Base-by-base conservation (phyloP, 2,329 filamentous ascomycete species). In the Clarireedia homoeocarpa region DNA sequence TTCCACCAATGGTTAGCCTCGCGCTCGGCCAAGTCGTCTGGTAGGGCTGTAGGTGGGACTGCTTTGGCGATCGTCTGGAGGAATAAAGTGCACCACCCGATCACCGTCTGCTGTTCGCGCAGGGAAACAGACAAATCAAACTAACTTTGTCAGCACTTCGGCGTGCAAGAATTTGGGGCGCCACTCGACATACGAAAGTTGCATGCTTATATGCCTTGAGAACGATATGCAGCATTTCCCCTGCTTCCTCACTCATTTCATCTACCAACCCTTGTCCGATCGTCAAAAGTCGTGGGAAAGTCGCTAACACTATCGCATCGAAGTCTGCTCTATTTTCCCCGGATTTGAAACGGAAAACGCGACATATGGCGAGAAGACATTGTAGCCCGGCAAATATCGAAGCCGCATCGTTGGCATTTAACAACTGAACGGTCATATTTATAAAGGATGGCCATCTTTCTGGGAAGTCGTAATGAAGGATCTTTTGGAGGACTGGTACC, bases 1-100 rank as follows among this genome's bases (percentile, higher is more conserved):
- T 97, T 99, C 92, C 92, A 99, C 92, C 94, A 99, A 72, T 96
- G 91, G 70, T 96, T 91, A 66, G 86, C 82, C 73, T 97, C 94
- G 57, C 94, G 84, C 69, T 97, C 92, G 57, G 89, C 84, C 52
- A 86, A 75, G 58, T 85, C 89, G 58, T 95, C 90, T 57, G 78
- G 72, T 80, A 97, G 85, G 38, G 91, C 86, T 64, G 79, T 84
- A 55, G 87, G 80, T 4, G 94, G 94, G 38, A 89, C 84, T 23
- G 85, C 76, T 73, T 97, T 97, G 63, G 86, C 85, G 38, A 97
- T 88, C 51, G 95, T 89, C 59, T 88, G 85, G 63, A 99, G 77
- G 76, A 99, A 97, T 58, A 99, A 81, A 24, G 91, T 92, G 72
- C 92, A 97, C 94, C 94, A 99, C 59, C 88, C 89, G 60, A 96